These are phyloP conservation scores for Handroanthus guayacan DNA, from an alignment of 257 asterid genomes.

Conservation along the genomic window DNA sequence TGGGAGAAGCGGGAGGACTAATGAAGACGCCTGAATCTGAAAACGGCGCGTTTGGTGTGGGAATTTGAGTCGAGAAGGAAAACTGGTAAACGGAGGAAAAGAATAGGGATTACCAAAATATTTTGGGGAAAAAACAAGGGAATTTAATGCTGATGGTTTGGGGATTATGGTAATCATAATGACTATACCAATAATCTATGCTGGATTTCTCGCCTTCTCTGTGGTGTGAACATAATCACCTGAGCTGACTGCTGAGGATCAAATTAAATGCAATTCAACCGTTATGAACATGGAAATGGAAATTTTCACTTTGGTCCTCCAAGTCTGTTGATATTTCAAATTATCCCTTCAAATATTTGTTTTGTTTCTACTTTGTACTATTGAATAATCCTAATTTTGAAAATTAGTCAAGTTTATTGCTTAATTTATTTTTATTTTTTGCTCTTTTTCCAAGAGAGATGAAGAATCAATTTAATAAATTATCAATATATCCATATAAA, in stretches of 20 bases:
- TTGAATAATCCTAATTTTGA: background rate
- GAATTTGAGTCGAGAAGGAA: conserved; percentile 22
- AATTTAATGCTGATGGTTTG: conserved; percentile 36
- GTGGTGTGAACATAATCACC: conserved; percentile 37
- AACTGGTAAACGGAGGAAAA: conserved; percentile 26
- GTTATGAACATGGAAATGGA: background rate
- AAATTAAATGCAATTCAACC: conserved; percentile 46
- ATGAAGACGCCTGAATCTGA: conserved; percentile 34
- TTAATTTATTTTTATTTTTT: background rate
- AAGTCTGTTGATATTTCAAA: background rate
- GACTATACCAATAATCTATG: conserved; percentile 31
- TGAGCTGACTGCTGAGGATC: conserved; percentile 37
- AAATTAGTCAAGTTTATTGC: background rate
- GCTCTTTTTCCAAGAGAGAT: too few relatives aligned
- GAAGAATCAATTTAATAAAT: too few relatives aligned
- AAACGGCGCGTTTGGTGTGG: conserved; percentile 38
- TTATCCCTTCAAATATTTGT: background rate
- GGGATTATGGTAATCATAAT: conserved; percentile 47
- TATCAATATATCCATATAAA: too few relatives aligned
- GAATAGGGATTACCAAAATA: conserved; percentile 29
- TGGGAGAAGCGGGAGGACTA: conserved; percentile 55
- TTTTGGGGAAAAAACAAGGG: conserved; percentile 30
- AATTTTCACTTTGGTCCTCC: conserved; percentile 28
- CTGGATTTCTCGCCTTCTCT: conserved; percentile 31
- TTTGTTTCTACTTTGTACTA: background rate